These are phyloP conservation scores for Tubosaeta sp. DNA, from an alignment of 768 basidiomycete genomes.

Conservation along the genomic window DNA sequence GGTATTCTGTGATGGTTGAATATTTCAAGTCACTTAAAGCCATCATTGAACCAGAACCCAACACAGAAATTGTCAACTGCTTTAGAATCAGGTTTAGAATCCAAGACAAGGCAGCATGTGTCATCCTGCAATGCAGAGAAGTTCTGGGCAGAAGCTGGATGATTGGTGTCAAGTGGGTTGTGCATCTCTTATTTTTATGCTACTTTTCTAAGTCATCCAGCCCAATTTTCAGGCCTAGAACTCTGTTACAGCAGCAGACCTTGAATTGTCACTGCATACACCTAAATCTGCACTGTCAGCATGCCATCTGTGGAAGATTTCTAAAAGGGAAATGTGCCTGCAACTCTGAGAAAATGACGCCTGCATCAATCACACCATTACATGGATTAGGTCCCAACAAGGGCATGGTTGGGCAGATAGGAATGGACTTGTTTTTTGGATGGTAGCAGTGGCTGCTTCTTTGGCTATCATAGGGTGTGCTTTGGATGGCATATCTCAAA, in stretches of 20 bases:
- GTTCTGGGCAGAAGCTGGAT: conserved; percentile 71
- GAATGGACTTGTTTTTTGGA: conserved; percentile 75
- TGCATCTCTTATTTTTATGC: conserved; percentile 36
- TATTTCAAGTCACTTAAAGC: conserved; percentile 74
- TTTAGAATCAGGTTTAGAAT: conserved; percentile 75
- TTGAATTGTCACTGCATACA: conserved; percentile 35
- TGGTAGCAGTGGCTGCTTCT: conserved; percentile 51
- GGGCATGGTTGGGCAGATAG: conserved; percentile 68
- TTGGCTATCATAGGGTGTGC: not conserved
- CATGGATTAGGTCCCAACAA: conserved; percentile 42
- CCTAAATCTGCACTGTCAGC: conserved; percentile 14
- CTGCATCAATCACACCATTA: conserved; percentile 7
- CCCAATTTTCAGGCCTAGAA: conserved; percentile 45
- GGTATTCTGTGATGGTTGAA: conserved; percentile 64
- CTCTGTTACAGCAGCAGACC: conserved; percentile 47
- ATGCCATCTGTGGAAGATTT: conserved; percentile 67
- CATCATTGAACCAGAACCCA: conserved; percentile 62
- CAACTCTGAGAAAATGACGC: conserved; percentile 19
- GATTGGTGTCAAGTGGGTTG: conserved; percentile 85
- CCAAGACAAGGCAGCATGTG: conserved; percentile 69
- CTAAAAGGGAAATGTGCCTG: conserved; percentile 41
- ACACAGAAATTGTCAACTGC: conserved; percentile 71
- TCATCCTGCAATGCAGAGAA: conserved; percentile 80
- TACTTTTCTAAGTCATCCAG: not conserved
- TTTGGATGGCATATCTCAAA: not conserved